Conservation (phyloP, 345 rosid genomes). For the Bruguiera parviflora region DNA sequence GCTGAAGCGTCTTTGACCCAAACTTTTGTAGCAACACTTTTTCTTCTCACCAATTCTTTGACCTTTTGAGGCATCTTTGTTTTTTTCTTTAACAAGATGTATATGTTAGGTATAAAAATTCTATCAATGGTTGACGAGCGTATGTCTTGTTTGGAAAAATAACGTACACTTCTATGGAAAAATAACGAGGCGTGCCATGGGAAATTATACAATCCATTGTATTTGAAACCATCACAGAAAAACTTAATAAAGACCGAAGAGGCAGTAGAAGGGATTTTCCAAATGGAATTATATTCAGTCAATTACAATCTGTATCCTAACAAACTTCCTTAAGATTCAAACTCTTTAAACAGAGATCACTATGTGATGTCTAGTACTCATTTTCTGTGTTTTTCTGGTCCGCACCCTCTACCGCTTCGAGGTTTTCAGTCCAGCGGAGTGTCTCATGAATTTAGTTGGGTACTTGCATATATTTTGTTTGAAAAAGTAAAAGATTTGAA, state of each 20-base stretch:
- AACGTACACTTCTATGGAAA: not conserved
- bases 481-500: too few relatives aligned
- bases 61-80: conserved; percentile 26
- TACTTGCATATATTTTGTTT: too few relatives aligned
- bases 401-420: too few relatives aligned
- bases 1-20: conserved; percentile 59
- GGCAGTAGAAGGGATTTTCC: not conserved
- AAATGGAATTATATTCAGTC: not conserved
- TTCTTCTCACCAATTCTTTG: conserved; percentile 20
- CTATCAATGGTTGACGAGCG: conserved; percentile 29
- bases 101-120: conserved; percentile 32
- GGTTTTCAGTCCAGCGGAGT: too few relatives aligned
- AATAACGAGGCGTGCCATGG: conserved; percentile 2
- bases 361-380: too few relatives aligned
- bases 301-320: too few relatives aligned
- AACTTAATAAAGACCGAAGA: not conserved
- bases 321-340: too few relatives aligned
- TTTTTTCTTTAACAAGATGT: conserved; percentile 1
- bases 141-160: conserved; percentile 14
- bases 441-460: too few relatives aligned
- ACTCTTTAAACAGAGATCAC: too few relatives aligned
- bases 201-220: conserved; percentile 21
- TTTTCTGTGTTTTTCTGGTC: too few relatives aligned
- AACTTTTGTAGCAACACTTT: conserved; percentile 19
- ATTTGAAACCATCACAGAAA: conserved; percentile 11